Percentiles rank a stretch among this genome's conserved stretches.
Evolutionary conservation across 2,329 filamentous ascomycete genomes (phyloP).

Genomic region (Aspergillus fischeri): DNA sequence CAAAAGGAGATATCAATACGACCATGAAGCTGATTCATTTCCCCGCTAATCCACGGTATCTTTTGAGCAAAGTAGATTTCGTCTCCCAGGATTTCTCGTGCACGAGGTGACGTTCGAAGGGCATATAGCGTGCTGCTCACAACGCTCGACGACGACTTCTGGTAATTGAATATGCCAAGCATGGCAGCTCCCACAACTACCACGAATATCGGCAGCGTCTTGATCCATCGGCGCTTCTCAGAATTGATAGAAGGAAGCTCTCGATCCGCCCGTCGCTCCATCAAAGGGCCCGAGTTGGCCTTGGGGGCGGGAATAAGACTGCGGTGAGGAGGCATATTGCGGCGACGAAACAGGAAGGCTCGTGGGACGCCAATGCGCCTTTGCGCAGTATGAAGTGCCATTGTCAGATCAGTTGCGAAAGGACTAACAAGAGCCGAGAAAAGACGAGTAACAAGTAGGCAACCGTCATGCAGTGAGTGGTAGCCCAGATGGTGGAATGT

Average conservation of each 20-base stretch:
- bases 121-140: slow-evolving; percentile 90
- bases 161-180: slow-evolving; percentile 97
- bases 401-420: slow-evolving; percentile 3
- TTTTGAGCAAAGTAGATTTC: slow-evolving; percentile 75
- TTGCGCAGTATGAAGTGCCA: slow-evolving; percentile 15
- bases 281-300: slow-evolving; percentile 48
- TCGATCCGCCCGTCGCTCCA: slow-evolving; percentile 51
- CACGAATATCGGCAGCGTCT: slow-evolving; percentile 77
- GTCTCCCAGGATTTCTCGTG: slow-evolving; percentile 76
- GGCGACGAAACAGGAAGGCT: slow-evolving; percentile 10
- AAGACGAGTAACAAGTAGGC: slow-evolving; percentile 4
- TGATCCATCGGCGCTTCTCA: slow-evolving; percentile 58
- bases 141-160: slow-evolving; percentile 82
- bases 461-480: neutral
- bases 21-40: slow-evolving; percentile 92
- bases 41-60: slow-evolving; percentile 78
- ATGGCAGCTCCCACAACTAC: slow-evolving; percentile 65
- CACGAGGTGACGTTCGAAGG: slow-evolving; percentile 71
- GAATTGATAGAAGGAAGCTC: slow-evolving; percentile 45
- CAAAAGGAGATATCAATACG: slow-evolving; percentile 81
- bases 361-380: slow-evolving; percentile 16
- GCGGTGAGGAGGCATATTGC: slow-evolving; percentile 28
- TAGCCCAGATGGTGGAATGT: neutral
- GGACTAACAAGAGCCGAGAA: neutral
- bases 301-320: slow-evolving; percentile 49